These are phyloP conservation scores for Trichoderma semiorbis DNA, from an alignment of 2,329 filamentous ascomycete species.

Conservation along the genomic window DNA sequence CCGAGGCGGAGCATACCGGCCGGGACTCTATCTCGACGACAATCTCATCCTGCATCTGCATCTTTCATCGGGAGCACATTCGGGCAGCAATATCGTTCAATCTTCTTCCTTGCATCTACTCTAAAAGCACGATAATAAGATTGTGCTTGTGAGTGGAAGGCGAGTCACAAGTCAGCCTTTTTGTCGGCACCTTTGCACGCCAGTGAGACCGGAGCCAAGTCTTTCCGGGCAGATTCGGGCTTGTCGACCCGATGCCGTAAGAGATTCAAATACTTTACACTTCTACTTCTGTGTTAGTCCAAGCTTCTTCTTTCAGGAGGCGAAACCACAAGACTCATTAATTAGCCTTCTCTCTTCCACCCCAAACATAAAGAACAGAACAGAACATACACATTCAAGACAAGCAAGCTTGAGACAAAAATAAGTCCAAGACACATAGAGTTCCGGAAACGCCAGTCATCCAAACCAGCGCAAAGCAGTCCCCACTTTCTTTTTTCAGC, in stretches of 20 bases:
- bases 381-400: not conserved
- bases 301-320: not conserved
- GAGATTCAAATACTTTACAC: not conserved
- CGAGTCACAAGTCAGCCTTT: not conserved
- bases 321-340: not conserved
- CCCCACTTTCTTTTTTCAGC: not conserved
- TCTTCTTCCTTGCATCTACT: not conserved
- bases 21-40: not conserved
- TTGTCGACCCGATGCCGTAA: constrained; percentile 5
- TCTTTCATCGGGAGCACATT: not conserved
- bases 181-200: not conserved
- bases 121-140: not conserved
- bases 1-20: constrained; percentile 8
- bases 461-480: not conserved
- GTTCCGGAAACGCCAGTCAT: not conserved
- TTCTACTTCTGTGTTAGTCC: not conserved
- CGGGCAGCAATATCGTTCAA: not conserved
- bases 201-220: constrained; percentile 4
- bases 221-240: constrained; percentile 6
- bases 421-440: not conserved
- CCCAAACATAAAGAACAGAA: not conserved
- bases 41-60: not conserved
- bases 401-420: not conserved
- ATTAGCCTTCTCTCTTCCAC: not conserved
- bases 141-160: not conserved